Evolutionary conservation across 164 flowering plant species (phyloP).

Genomic region (Tinospora cordifolia): DNA sequence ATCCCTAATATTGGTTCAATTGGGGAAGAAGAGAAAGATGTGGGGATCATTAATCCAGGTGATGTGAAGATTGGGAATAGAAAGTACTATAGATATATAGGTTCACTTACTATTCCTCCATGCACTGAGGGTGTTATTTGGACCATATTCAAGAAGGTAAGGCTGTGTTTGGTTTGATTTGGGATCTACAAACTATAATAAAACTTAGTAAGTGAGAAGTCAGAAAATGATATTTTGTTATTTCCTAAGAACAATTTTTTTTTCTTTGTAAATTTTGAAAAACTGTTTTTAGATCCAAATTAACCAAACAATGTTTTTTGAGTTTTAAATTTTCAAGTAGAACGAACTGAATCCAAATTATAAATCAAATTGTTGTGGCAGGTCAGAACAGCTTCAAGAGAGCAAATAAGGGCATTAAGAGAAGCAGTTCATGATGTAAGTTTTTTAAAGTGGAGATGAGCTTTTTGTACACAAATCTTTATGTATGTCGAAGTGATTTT

Average conservation of each 20-base stretch:
- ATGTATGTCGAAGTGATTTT: no score
- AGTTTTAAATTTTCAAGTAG: no score
- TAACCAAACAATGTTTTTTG: no score
- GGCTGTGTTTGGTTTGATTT: no score
- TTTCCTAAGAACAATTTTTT: no score
- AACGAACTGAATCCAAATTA: no score
- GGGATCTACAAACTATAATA: no score
- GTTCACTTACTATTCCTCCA: conserved; percentile 75
- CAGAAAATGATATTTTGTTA: no score
- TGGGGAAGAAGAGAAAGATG: conserved; percentile 23
- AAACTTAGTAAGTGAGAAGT: no score
- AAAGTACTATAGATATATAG: conserved; percentile 55
- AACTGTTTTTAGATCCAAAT: no score
- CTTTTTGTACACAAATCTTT: neutral
- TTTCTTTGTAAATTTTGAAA: no score
- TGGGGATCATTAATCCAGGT: conserved; percentile 47
- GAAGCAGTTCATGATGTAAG: conserved; percentile 62
- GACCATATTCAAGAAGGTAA: conserved; percentile 52
- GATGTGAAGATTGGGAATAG: conserved; percentile 44
- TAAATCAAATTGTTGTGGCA: conserved; percentile 18
- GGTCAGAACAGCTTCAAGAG: conserved; percentile 63
- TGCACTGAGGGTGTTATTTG: conserved; percentile 70
- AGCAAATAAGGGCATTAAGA: conserved; percentile 47
- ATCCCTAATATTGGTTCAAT: conserved; percentile 21
- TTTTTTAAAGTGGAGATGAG: neutral